Evolutionary conservation across 2,329 filamentous ascomycete species (phyloP), one percentile per base, ranked within the genome.

Genomic region (Cladosporium sp.): DNA sequence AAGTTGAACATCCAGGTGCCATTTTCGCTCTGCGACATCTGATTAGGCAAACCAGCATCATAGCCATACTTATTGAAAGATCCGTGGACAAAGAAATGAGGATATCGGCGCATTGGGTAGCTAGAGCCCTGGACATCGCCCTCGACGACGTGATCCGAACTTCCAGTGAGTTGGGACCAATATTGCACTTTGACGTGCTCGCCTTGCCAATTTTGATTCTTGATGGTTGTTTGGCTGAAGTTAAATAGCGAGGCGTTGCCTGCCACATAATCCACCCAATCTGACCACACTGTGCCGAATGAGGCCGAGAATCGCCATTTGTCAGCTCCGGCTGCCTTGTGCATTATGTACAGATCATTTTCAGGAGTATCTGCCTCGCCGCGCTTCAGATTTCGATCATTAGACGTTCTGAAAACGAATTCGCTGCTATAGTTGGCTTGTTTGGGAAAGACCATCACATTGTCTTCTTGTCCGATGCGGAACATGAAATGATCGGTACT

Each of bases 161-260:
- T 84, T 6, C 80, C 80, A 17, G 79, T 73, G 45, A 79, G 68
- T 48, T 73, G 71, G 60, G 74, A 82, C 76, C 77, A 86, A 62
- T 85, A 86, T 58, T 85, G 80, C 19, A 85, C 74, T 20, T 77
- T 74, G 30, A 85, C 72, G 59, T 85, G 83, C 38, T 84, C 75
- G 20, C 81, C 83, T 20, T 73, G 59, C 83, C 83, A 86, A 40
- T 65, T 65, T 62, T 86, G 82, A 15, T 74, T 68, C 30, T 43
- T 30, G 19, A 57, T 58, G n/a, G 82, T 83, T 3, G 71, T 73
- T 82, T 83, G 85, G 3, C 69, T 58, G 53, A 77, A 73, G 38
- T 69, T 63, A n/a, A 70, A 56, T 19, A 83, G 67, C 13, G 71
- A 73, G 4, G 69, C 69, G 44, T 79, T 78, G 3, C 72, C 74